Conservation (phyloP, 805 yeast genomes). For the Lipomyces anomalus region DNA sequence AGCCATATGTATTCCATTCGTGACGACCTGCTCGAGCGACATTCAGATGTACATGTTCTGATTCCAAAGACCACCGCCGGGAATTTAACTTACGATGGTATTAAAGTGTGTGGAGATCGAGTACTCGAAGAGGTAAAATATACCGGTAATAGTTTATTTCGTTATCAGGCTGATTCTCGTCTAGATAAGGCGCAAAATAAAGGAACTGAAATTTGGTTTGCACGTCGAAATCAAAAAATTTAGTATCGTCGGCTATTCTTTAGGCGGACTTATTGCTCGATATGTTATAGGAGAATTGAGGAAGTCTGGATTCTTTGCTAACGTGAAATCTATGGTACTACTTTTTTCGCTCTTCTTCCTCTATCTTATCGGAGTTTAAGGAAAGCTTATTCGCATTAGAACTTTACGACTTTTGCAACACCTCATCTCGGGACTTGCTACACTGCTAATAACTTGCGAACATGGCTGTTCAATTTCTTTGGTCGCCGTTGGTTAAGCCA, state of each 20-base stretch:
- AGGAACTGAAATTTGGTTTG: constrained; percentile 43
- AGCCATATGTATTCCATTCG: constrained; percentile 49
- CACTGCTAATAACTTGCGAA: constrained; percentile 36
- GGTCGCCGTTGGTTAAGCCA: constrained; percentile 56
- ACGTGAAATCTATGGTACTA: constrained; percentile 49
- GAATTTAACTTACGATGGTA: constrained; percentile 64
- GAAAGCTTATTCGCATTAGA: constrained; percentile 2
- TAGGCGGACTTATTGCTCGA: constrained; percentile 82
- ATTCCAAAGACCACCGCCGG: constrained; percentile 25
- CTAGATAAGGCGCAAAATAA: constrained; percentile 37
- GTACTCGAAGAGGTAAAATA: constrained; percentile 55
- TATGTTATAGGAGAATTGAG: constrained; percentile 67
- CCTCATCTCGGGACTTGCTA: constrained; percentile 65
- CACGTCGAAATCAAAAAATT: constrained; percentile 48
- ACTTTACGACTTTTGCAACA: constrained; percentile 66
- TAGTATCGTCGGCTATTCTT: constrained; percentile 76
- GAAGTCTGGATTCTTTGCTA: constrained; percentile 47
- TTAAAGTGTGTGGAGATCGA: constrained; percentile 64
- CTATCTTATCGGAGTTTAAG: neutral
- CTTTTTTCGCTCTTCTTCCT: neutral
- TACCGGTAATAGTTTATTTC: constrained; percentile 26
- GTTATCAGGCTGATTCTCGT: constrained; percentile 32
- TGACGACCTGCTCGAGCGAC: constrained; percentile 37
- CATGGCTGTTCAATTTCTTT: constrained; percentile 41
- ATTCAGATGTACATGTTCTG: constrained; percentile 34